Base-by-base conservation (phyloP, 1,284 basidiomycete genomes). In the Ganoderma lingzhi region DNA sequence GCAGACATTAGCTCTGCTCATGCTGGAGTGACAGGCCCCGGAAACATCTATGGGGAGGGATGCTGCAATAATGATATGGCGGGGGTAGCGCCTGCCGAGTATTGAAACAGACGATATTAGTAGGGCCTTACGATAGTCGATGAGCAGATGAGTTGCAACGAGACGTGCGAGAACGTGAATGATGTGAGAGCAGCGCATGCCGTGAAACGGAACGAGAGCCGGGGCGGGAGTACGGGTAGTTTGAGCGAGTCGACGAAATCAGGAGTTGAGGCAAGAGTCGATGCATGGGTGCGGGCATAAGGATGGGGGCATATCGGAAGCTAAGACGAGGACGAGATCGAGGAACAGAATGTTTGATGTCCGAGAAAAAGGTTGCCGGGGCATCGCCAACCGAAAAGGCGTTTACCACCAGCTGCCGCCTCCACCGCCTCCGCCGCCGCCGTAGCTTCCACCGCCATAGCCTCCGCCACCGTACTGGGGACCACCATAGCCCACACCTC, bases 121-220 rank as follows among this genome's bases (percentile, higher is more conserved):
- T 84, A 85, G 83, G 78, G 83, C 85, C 86, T 79, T 84, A 82
- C 79, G 78, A 81, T 84, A 84, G 82, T 84, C 83, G 82, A 84
- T 82, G 84, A 86, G 84, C 87, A 87, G 84, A 82, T 78, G 76
- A 76, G 80, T 84, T 61, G 83, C 84, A 84, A 85, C 84, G 87
- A 89, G 87, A 90, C 88, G 19, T 39, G 58, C 85, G 86, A 85
- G 85, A 76, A 73, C 78, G 76, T 76, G 75, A 77, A 74, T 75
- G 74, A 72, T 71, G 76, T 76, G 78, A 88, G 87, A 90, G 89
- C 87, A 90, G 88, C 88, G 87, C 87, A 87, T 76, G 72, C 59
- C 66, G 59, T 64, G 61, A 63, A 65, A 48, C 59, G 56, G 37
- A 70, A 65, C 39, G 48, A 35, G 58, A 62, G 68, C 65, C 55